These are phyloP conservation scores for Pseudocercospora fuligena DNA, from an alignment of 2,329 filamentous ascomycete species.

Conservation along the genomic window DNA sequence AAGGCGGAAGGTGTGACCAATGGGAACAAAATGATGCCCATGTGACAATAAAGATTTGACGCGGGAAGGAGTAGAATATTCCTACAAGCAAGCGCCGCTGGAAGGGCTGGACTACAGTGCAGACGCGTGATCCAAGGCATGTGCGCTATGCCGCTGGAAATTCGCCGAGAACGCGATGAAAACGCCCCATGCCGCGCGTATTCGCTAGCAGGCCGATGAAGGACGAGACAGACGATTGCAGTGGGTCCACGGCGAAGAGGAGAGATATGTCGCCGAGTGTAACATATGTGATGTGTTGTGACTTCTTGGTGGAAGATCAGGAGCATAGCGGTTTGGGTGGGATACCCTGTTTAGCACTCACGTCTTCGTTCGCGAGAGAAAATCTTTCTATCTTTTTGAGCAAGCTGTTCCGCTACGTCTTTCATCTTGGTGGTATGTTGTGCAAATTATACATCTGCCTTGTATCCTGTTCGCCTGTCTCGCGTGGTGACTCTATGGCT, in stretches of 20 bases:
- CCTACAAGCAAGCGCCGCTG: not conserved
- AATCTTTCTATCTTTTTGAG: not conserved
- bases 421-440: not conserved
- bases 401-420: not conserved
- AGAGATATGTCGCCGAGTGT: not conserved
- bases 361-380: not conserved
- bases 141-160: not conserved
- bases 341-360: slow-evolving; percentile 2
- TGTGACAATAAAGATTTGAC: not conserved
- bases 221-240: not conserved
- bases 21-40: not conserved
- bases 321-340: slow-evolving; percentile 8
- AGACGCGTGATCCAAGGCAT: not conserved
- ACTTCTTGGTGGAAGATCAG: not conserved
- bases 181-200: not conserved
- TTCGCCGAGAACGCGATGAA: not conserved
- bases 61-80: not conserved
- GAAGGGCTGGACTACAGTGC: not conserved
- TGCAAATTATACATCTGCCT: no score
- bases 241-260: not conserved
- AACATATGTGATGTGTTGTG: not conserved
- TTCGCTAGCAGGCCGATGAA: not conserved
- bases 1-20: not conserved
- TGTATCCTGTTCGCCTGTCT: no score
- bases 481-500: no score